Evolutionary conservation across 202 grass and related monocot species (phyloP).

Genomic region (Carex arenaria): DNA sequence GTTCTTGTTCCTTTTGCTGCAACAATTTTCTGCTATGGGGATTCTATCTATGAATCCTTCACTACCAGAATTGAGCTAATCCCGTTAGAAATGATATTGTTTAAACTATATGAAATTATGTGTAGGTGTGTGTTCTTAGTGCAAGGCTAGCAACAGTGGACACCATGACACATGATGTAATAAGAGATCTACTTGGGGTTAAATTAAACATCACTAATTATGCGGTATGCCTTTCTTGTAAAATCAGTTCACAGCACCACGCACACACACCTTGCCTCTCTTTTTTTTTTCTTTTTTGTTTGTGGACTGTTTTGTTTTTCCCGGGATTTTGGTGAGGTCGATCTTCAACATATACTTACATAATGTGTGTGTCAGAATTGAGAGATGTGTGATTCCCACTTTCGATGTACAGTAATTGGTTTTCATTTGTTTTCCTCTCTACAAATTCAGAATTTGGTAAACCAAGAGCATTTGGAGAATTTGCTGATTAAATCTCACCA

Average conservation of each 20-base stretch:
- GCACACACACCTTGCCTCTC: background rate
- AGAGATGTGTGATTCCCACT: background rate
- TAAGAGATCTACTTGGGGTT: conserved; percentile 74
- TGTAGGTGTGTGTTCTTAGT: conserved; percentile 62
- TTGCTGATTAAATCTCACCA: conserved; percentile 51
- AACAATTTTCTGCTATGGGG: background rate
- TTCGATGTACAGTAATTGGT: background rate
- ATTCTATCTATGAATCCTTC: background rate
- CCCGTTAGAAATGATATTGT: background rate
- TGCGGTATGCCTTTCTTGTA: conserved; percentile 49
- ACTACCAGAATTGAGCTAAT: background rate
- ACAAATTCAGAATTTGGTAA: conserved; percentile 50
- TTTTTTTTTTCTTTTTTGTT: no score
- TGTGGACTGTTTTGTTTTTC: background rate
- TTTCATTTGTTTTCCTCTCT: background rate
- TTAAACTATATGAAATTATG: background rate
- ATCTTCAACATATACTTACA: background rate
- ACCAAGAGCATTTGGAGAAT: conserved; percentile 70
- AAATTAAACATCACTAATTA: conserved; percentile 90
- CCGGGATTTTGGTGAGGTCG: background rate
- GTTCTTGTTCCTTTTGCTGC: background rate
- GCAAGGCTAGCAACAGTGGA: conserved; percentile 71
- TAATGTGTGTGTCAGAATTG: background rate
- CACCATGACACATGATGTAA: conserved; percentile 94
- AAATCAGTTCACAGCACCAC: background rate